Base-by-base conservation (phyloP, 306 rosid genomes). In the Herpetospermum pedunculosum region DNA sequence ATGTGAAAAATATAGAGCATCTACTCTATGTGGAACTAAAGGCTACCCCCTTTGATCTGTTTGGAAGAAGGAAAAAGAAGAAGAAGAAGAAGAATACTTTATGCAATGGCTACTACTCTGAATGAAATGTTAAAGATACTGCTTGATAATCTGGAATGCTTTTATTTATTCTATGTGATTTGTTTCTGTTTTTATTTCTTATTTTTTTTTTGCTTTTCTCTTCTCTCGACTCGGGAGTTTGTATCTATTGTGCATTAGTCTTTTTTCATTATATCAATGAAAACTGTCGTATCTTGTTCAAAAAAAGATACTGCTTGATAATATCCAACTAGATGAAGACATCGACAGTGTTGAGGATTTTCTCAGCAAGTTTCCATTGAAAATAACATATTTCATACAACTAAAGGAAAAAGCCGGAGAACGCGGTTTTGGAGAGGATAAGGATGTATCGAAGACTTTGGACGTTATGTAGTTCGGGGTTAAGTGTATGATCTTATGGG, bases 401-500 rank as follows among this genome's bases (percentile, higher is more conserved):
- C 72, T 21, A 11, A 21, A 38, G 48, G 72, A 38, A 13, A 65
- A 2, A 0, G 72, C 5, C 8, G 49, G 50, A 23, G 72, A 23
- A 19, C 32, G 9, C 38, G 50, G 72, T 37, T 37, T 19, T 12
- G 30, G 50, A 41, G 73, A 25, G 49, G 73, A 67, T 67, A 67
- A 67, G 73, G 73, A 67, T 41, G 73, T 41, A 21, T 14, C 73
- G 4, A 23, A 65, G 32, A 41, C 72, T 37, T 40, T 40, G 72
- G 52, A 43, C 8, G 34, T 65, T n/a, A 62, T 40, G 54, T 43
- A 43, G 54, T 5, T 23, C 15, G 54, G 54, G 38, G 38, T 43
- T 68, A 41, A 41, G 21, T 41, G 73, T 67, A 67, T 67, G 52
- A 21, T 13, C 37, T 25, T 25, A 43, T 68, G 72, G 32, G 47